Conservation (phyloP, 2,329 filamentous ascomycete species). For the Zymoseptoria tritici region DNA sequence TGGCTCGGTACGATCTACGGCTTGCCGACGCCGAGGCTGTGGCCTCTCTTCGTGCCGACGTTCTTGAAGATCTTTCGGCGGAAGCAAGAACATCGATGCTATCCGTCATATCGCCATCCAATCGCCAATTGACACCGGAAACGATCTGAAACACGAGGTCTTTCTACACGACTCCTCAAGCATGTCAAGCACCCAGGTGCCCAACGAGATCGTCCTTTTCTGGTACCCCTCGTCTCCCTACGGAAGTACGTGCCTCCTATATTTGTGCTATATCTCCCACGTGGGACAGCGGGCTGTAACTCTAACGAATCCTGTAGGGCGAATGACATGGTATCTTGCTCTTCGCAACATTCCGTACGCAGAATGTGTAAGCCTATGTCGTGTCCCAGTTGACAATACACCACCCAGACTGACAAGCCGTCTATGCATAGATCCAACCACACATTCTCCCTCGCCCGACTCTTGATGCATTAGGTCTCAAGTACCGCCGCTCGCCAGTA, state of each 20-base stretch:
- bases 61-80: not conserved
- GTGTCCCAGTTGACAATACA: not conserved
- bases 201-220: not conserved
- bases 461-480: conserved; percentile 52
- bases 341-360: conserved; percentile 58
- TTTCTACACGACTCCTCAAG: not conserved
- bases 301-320: conserved; percentile 31
- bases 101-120: not conserved
- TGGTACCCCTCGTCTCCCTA: not conserved
- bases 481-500: conserved; percentile 63
- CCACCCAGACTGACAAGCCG: conserved; percentile 1
- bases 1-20: not conserved
- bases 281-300: not conserved
- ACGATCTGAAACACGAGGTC: not conserved
- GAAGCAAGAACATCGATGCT: not conserved
- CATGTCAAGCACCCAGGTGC: not conserved
- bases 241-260: not conserved
- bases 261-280: not conserved
- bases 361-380: conserved; percentile 52
- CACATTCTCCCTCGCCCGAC: conserved; percentile 59
- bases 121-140: not conserved
- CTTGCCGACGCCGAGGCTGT: not conserved
- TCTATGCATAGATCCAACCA: conserved; percentile 49
- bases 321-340: conserved; percentile 60
- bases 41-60: not conserved